Base-by-base conservation (phyloP, 139 green algal species). In the Dunaliella primolecta region DNA sequence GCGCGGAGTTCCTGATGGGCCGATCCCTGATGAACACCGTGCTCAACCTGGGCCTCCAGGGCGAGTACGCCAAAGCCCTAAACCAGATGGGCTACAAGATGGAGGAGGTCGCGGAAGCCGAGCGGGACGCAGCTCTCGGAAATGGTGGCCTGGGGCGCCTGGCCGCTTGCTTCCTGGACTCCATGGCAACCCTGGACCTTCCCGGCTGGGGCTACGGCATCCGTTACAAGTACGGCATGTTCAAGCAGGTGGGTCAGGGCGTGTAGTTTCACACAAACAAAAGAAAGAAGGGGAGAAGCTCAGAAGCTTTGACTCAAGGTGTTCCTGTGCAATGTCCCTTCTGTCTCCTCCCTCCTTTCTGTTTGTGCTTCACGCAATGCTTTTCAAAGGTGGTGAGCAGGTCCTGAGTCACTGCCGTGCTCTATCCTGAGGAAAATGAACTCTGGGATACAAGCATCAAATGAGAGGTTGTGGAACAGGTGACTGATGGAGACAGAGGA, bases 141-240 rank as follows among this genome's bases (percentile, higher is more conserved):
- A 99, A 99, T 90, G 97, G 97, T 80, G 97, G 97, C 79, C 93
- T 99, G 30, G 97, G 97, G 31, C 95, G 97, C 78, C 90, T 99
- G 72, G 97, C 97, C 0, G 96, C 97, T 36, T 99, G 97, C 93
- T 99, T 99, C 91, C 89, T 99, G 55, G 97, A 99, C 91, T 98
- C 95, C n/a, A 98, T 99, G 88, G 97, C 97, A 25, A 98, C 95
- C 0, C 91, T 98, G 32, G 95, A 98, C 89, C 94, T 99, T 86
- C 97, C 97, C 3, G 97, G 93, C 33, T 99, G 97, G 96, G 97
- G 97, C 37, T 99, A 99, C 81, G 97, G 97, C 85, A 98, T 99
- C 82, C 93, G 97, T 20, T 99, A 99, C 90, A 94, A 97, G 86
- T 99, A 99, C 85, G 97, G 97, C 70, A 99, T 99, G 97, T 99